Conservation (phyloP, 805 yeast genomes). For the Nadsonia fulvescens region DNA sequence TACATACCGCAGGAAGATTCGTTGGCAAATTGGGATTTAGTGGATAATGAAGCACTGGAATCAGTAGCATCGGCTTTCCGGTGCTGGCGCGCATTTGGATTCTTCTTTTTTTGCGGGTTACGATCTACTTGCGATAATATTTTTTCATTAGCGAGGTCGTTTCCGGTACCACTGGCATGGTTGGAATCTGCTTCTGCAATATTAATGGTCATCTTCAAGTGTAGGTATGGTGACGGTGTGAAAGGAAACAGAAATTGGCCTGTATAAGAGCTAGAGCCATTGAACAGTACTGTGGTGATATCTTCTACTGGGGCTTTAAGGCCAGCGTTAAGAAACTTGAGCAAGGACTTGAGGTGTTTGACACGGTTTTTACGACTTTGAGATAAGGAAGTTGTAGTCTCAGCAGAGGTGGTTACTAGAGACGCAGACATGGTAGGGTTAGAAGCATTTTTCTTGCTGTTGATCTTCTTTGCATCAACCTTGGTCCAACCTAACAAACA, state of each 20-base stretch:
- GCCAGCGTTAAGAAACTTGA: constrained; percentile 28
- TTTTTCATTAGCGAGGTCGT: no score
- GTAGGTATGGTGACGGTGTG: constrained; percentile 44
- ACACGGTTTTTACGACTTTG: constrained; percentile 11
- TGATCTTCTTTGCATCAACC: constrained; percentile 14
- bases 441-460: no score
- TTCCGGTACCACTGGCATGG: no score
- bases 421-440: constrained; percentile 7
- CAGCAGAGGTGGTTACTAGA: constrained; percentile 18
- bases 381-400: constrained; percentile 16
- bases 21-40: constrained; percentile 14
- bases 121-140: constrained; percentile 2
- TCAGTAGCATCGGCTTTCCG: constrained; percentile 9
- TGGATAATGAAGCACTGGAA: constrained; percentile 17
- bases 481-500: constrained; percentile 62
- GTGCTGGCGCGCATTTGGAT: constrained; percentile 20
- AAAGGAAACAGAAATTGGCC: constrained; percentile 34
- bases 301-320: constrained; percentile 17
- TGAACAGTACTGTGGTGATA: constrained; percentile 7
- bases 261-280: constrained; percentile 31
- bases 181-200: no score
- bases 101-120: constrained; percentile 2
- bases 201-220: constrained; percentile 43
- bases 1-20: constrained; percentile 9
- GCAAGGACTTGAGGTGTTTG: constrained; percentile 22